Base-by-base conservation (phyloP, 139 green algal genomes). In the Chlorella vulgaris region DNA sequence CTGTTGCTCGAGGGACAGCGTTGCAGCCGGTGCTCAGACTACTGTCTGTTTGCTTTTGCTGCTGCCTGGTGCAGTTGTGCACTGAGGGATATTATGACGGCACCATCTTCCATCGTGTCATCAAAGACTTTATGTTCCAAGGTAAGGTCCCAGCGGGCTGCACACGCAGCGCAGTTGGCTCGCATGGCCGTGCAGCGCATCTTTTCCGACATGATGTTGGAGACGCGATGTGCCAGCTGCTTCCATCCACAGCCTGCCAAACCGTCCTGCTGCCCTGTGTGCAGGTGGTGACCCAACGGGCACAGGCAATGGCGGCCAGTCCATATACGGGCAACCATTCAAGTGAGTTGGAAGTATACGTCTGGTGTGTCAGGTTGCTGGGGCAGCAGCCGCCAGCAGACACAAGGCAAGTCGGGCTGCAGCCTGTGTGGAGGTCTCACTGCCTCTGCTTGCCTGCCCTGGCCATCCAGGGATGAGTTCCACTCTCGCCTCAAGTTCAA, bases 71-170 rank as follows among this genome's bases (percentile, higher is more conserved):
- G 28, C 94, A 99, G 91, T 90, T 99, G 40, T 98, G 93, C 79
- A 43, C 96, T 36, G 96, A 99, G 69, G 95, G 96, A 15, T 98
- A 96, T 82, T 99, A 99, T 76, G 93, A 98, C 55, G 85, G 88
- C 82, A 94, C 89, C 51, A 82, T 93, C 39, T 99, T 99, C 85
- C 93, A 98, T 89, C 88, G 93, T 13, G 78, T 99, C 35, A 91
- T 99, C 73, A 94, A 94, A 39, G 93, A 93, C 80, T 95, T 96
- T 81, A 86, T 95, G 67, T 76, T 88, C 10, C 93, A 96, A 82
- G 90, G 78, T 85, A 53, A 7, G 73, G n/a, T 47, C 2, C 15
- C 19, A 43, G 6, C 1, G 53, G 31, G 4, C 21, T 58, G 31
- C 35, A 0, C 8, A 28, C 28, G 31, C 22, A 28, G 65, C 47